phyloP scores from a whole-genome alignment of 805 yeast genomes.

The Wickerhamomyces rabaulensis region DNA sequence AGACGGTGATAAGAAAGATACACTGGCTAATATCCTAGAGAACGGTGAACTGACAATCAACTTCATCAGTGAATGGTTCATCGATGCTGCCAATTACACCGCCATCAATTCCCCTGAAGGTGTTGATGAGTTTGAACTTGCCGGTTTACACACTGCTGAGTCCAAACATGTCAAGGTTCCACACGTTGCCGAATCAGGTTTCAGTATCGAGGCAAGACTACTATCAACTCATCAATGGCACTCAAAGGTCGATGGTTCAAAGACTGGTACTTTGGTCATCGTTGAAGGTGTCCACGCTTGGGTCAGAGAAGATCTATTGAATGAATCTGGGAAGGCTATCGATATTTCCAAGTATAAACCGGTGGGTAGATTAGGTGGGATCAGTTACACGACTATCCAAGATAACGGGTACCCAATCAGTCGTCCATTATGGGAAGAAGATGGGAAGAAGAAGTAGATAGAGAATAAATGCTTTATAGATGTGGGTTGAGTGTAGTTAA shows the following conservation, averaged over 20 bases:
- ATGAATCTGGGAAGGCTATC: constrained; percentile 32
- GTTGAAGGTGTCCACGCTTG: constrained; percentile 54
- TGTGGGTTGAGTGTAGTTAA: too few species aligned
- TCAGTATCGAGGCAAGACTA: constrained; percentile 49
- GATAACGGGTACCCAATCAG: constrained; percentile 38
- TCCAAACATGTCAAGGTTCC: constrained; percentile 43
- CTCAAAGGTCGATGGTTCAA: constrained; percentile 28
- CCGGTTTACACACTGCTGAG: constrained; percentile 43
- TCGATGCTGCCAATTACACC: constrained; percentile 54
- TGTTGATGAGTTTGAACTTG: constrained; percentile 47
- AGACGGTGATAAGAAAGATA: constrained; percentile 37
- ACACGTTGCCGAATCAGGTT: constrained; percentile 54
- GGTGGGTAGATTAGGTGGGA: constrained; percentile 46
- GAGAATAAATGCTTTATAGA: too few species aligned
- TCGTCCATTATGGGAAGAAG: constrained; percentile 28
- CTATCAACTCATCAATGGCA: constrained; percentile 36
- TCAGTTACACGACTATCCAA: constrained; percentile 37
- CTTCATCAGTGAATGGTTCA: constrained; percentile 46
- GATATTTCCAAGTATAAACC: constrained; percentile 45
- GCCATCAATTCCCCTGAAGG: constrained; percentile 40
- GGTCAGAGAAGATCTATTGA: constrained; percentile 46
- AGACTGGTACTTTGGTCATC: constrained; percentile 34
- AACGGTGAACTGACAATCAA: constrained; percentile 50
- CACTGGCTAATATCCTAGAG: constrained; percentile 40
- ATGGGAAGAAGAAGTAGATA: neutral